phyloP scores from a whole-genome alignment of 2,329 filamentous ascomycete genomes.

The Trichoderma citrinoviride region DNA sequence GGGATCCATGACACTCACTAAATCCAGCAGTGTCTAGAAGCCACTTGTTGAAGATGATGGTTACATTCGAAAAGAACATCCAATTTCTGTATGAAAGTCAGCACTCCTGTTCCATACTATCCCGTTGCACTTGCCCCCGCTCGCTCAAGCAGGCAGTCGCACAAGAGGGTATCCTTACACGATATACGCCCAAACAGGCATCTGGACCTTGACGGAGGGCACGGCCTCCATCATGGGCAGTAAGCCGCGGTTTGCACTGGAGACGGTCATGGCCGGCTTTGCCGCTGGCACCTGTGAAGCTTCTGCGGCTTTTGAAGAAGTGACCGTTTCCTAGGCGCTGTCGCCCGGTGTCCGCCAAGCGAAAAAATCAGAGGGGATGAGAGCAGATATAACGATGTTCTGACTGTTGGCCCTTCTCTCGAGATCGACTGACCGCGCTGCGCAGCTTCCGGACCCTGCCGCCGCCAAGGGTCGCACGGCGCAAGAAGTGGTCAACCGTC shows the following conservation, averaged over 20 bases:
- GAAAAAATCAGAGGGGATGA: background rate
- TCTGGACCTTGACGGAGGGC: background rate
- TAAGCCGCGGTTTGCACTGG: background rate
- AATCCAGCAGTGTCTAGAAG: conserved; percentile 73
- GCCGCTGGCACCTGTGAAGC: background rate
- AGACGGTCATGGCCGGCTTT: conserved; percentile 2
- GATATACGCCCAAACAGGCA: conserved; percentile 17
- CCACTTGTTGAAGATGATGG: conserved; percentile 93
- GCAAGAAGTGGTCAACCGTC: background rate
- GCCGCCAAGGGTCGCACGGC: background rate
- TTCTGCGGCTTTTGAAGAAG: background rate
- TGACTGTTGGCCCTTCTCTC: background rate
- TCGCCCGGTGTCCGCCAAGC: background rate
- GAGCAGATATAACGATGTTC: background rate
- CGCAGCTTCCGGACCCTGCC: background rate
- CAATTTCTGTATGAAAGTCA: conserved; percentile 53
- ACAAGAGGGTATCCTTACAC: conserved; percentile 3
- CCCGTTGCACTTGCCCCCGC: background rate
- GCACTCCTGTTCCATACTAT: background rate
- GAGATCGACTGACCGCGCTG: background rate
- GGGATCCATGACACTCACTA: conserved; percentile 51
- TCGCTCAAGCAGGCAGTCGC: background rate
- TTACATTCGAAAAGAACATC: conserved; percentile 81
- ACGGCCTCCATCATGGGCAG: conserved; percentile 12
- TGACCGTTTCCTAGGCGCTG: background rate